Conservation (phyloP, 2,329 filamentous ascomycete genomes). For the Microcyclosporella mali region DNA sequence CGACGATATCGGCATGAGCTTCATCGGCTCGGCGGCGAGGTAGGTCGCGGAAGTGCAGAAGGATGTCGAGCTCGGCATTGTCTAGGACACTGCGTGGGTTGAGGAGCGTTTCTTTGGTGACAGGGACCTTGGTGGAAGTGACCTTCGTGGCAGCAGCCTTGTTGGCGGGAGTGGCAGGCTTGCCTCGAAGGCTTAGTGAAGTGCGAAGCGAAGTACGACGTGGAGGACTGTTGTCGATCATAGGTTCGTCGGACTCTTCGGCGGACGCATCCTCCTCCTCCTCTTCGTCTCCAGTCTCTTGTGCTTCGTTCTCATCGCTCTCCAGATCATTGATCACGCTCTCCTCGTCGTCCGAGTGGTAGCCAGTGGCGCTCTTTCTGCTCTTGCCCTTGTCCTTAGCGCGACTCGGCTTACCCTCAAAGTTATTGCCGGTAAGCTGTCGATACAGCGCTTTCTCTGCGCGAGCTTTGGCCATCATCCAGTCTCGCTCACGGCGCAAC, state of each 20-base stretch:
- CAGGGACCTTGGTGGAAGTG: background rate
- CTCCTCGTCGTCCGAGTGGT: slow-evolving; percentile 10
- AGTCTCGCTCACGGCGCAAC: slow-evolving; percentile 17
- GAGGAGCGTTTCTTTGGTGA: slow-evolving; percentile 21
- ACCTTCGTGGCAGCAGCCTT: background rate
- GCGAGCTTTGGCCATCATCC: slow-evolving; percentile 14
- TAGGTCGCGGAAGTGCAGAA: slow-evolving; percentile 23
- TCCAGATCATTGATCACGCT: slow-evolving; percentile 11
- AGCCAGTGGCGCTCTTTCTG: slow-evolving; percentile 9
- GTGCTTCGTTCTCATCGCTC: slow-evolving; percentile 12
- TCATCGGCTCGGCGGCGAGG: slow-evolving; percentile 14
- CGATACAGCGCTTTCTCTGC: slow-evolving; percentile 17
- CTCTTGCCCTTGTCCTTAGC: slow-evolving; percentile 6
- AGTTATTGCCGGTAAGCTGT: slow-evolving; percentile 13
- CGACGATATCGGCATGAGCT: slow-evolving; percentile 25
- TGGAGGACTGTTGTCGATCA: too few relatives aligned
- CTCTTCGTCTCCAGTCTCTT: slow-evolving; percentile 7
- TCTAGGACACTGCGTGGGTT: slow-evolving; percentile 26
- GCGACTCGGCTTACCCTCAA: too few relatives aligned
- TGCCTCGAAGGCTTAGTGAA: too few relatives aligned
- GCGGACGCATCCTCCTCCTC: background rate
- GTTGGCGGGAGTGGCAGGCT: background rate
- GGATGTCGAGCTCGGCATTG: slow-evolving; percentile 21
- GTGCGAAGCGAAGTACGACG: too few relatives aligned
- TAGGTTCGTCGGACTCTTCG: slow-evolving; percentile 2